A percentile compares a stretch with the other conserved stretches of the same genome.
Evolutionary conservation across 306 rosid species (phyloP).

Genomic region (Herpetospermum pedunculosum): DNA sequence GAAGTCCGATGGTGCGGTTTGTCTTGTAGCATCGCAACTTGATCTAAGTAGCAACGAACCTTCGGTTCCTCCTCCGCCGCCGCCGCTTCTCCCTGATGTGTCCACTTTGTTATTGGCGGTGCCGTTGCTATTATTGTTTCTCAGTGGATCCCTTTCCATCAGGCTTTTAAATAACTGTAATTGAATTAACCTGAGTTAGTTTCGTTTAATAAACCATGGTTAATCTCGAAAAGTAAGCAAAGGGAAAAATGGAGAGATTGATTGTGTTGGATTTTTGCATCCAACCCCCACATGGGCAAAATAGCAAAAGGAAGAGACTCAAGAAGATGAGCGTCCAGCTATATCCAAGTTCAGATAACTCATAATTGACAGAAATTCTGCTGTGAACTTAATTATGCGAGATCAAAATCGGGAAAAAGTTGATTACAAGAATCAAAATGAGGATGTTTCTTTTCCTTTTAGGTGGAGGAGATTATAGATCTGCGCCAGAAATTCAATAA

Average conservation of each 20-base stretch:
- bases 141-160: conserved; percentile 57
- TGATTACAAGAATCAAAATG: not conserved
- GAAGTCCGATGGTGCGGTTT: conserved; percentile 51
- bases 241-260: not conserved
- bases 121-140: conserved; percentile 15
- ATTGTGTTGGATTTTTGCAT: not conserved
- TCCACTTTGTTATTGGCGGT: conserved; percentile 13
- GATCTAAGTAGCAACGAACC: conserved; percentile 44
- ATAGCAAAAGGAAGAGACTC: not conserved
- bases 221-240: not conserved
- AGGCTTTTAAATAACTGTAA: conserved; percentile 6
- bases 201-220: conserved; percentile 12
- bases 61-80: conserved; percentile 9
- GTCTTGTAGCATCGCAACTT: conserved; percentile 31
- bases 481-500: not conserved
- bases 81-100: conserved; percentile 30
- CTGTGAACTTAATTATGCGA: not conserved
- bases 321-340: not conserved
- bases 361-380: conserved; percentile 3
- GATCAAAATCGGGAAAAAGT: not conserved
- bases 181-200: conserved; percentile 16
- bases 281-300: not conserved
- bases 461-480: not conserved
- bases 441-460: not conserved
- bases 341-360: conserved; percentile 7